Conservation (phyloP, 139 green algal species). For the Coelastrella sp. region DNA sequence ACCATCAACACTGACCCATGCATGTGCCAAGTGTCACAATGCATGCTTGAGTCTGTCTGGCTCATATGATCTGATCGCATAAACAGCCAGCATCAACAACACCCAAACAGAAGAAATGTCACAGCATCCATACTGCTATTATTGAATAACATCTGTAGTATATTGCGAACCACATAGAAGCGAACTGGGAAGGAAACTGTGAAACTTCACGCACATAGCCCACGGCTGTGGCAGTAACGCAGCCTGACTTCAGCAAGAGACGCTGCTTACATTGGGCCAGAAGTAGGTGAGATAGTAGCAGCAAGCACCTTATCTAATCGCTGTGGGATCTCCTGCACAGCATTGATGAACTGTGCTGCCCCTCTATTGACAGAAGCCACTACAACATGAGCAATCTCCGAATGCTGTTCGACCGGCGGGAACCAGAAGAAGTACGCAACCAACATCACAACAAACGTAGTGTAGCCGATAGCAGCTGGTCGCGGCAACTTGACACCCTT, state of each 20-base stretch:
- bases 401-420: slow-evolving; percentile 10
- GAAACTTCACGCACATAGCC: neutral
- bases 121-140: too few relatives aligned
- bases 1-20: too few relatives aligned
- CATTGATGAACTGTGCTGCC: neutral
- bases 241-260: too few relatives aligned
- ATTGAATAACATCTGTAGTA: too few relatives aligned
- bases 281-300: neutral
- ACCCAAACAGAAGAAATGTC: too few relatives aligned
- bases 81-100: too few relatives aligned
- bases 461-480: neutral
- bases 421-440: neutral
- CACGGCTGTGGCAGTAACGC: neutral
- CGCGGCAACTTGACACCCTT: neutral
- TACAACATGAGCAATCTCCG: neutral
- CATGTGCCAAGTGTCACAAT: too few relatives aligned
- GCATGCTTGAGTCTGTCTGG: too few relatives aligned
- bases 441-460: neutral
- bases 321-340: neutral
- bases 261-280: neutral
- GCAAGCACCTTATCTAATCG: neutral
- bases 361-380: neutral
- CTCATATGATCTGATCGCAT: too few relatives aligned
- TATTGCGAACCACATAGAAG: too few relatives aligned
- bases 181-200: too few relatives aligned